A percentile compares a stretch with the other conserved stretches of the same genome.
These are phyloP conservation scores for Tilletiopsis washingtonensis DNA, from an alignment of 1,284 basidiomycete genomes.

Conservation along the genomic window DNA sequence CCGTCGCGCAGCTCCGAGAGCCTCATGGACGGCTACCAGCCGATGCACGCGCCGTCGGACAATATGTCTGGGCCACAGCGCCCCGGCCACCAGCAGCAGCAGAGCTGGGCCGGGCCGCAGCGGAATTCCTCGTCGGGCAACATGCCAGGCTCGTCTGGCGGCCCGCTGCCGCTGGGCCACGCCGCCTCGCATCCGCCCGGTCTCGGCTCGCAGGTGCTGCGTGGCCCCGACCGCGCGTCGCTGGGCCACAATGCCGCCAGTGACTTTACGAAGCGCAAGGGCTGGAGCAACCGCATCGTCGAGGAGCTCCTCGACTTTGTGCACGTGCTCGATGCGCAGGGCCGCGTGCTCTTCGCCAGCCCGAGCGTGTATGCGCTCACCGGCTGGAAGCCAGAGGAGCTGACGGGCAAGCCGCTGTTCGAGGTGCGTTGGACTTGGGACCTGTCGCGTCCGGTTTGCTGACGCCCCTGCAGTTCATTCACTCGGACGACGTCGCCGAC, in stretches of 20 bases:
- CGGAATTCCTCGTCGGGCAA: background rate
- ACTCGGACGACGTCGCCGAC: conserved; percentile 31
- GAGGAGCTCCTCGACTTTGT: conserved; percentile 41
- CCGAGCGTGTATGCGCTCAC: conserved; percentile 27
- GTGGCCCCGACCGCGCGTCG: conserved; percentile 24
- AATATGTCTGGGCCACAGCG: background rate
- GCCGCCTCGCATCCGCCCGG: conserved; percentile 30
- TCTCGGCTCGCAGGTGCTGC: conserved; percentile 21
- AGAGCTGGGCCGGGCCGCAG: background rate
- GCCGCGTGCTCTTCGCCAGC: conserved; percentile 28
- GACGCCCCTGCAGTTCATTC: conserved; percentile 9
- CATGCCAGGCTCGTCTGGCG: background rate
- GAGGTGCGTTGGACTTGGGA: conserved; percentile 5
- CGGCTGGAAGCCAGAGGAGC: conserved; percentile 35
- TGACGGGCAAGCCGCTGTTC: conserved; percentile 27
- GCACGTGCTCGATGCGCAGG: conserved; percentile 32
- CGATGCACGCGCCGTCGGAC: background rate
- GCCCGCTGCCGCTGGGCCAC: conserved; percentile 14
- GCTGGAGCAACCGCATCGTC: conserved; percentile 34
- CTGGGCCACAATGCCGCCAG: conserved; percentile 24
- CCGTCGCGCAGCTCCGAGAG: no score
- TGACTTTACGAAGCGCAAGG: conserved; percentile 40
- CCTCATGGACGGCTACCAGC: background rate
- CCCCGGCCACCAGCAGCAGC: background rate
- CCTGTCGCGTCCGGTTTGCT: background rate